phyloP scores from a whole-genome alignment of 208 protist genomes.

The Naegleria gruberi region DNA sequence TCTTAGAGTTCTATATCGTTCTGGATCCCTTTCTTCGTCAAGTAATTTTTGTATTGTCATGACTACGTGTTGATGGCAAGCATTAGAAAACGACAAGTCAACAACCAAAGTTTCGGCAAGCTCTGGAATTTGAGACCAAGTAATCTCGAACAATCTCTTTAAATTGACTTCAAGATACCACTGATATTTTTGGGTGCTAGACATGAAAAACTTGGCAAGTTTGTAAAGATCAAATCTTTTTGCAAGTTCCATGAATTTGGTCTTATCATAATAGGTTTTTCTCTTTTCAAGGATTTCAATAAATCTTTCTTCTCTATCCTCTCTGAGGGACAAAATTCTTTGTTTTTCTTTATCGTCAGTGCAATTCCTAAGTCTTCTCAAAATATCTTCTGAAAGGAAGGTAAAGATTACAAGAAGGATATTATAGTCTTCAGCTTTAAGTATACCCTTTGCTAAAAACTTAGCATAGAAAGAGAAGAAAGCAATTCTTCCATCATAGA shows the following conservation, averaged over 20 bases:
- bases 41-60: neutral
- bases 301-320: neutral
- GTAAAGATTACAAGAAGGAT: neutral
- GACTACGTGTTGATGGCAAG: neutral
- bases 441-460: neutral
- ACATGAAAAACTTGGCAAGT: neutral
- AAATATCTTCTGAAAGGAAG: neutral
- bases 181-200: neutral
- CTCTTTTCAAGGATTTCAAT: neutral
- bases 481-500: neutral
- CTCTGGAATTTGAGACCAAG: neutral
- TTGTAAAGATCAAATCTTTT: neutral
- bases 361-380: neutral
- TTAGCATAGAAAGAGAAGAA: constrained; percentile 2
- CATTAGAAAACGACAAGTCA: neutral
- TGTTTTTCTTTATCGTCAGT: neutral
- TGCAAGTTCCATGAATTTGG: neutral
- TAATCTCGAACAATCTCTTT: neutral
- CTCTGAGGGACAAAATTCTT: neutral
- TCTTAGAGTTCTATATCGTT: neutral
- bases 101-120: neutral
- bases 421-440: neutral
- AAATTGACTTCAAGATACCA: neutral
- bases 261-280: neutral
- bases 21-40: neutral